Percentiles rank a stretch among this genome's conserved stretches.
These are phyloP conservation scores for Malassezia sp. DNA, from an alignment of 1,284 basidiomycete genomes.

Conservation along the genomic window DNA sequence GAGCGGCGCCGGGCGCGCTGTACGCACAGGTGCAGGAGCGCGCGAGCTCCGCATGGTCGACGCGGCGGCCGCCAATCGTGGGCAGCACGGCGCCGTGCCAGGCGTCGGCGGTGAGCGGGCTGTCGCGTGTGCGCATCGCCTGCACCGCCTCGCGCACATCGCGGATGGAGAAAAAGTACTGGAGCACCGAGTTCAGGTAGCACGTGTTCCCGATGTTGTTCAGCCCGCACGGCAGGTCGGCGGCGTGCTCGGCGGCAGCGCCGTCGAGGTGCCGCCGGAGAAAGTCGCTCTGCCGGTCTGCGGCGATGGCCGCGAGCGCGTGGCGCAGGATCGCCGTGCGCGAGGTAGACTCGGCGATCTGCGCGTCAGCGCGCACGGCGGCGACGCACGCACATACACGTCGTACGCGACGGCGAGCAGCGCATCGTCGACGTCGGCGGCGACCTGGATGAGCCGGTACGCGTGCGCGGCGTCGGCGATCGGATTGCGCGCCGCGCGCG, in stretches of 20 bases:
- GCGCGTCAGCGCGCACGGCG: too few species aligned
- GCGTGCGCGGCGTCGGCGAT: slow-evolving; percentile 59
- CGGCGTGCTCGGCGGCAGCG: slow-evolving; percentile 46
- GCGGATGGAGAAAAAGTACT: slow-evolving; percentile 92
- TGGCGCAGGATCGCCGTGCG: slow-evolving; percentile 38
- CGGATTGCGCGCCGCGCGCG: not conserved
- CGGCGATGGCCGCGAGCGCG: slow-evolving; percentile 50
- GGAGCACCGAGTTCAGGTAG: slow-evolving; percentile 72
- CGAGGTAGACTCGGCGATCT: slow-evolving; percentile 54
- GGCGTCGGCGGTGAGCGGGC: not conserved
- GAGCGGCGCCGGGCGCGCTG: too few species aligned
- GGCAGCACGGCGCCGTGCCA: slow-evolving; percentile 50
- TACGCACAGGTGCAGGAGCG: slow-evolving; percentile 60
- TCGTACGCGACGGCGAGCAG: slow-evolving; percentile 63
- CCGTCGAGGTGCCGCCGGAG: slow-evolving; percentile 58
- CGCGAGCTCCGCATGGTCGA: slow-evolving; percentile 65
- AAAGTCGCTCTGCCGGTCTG: slow-evolving; percentile 61
- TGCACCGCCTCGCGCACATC: slow-evolving; percentile 67
- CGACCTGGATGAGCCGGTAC: slow-evolving; percentile 61
- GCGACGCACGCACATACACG: too few species aligned
- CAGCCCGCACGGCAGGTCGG: slow-evolving; percentile 64
- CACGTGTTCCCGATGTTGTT: slow-evolving; percentile 89
- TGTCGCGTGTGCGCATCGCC: slow-evolving; percentile 48
- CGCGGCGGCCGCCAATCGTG: slow-evolving; percentile 71
- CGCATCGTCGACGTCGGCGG: slow-evolving; percentile 60